Conservation (phyloP, 2,329 filamentous ascomycete genomes). For the Colletotrichum destructivum region DNA sequence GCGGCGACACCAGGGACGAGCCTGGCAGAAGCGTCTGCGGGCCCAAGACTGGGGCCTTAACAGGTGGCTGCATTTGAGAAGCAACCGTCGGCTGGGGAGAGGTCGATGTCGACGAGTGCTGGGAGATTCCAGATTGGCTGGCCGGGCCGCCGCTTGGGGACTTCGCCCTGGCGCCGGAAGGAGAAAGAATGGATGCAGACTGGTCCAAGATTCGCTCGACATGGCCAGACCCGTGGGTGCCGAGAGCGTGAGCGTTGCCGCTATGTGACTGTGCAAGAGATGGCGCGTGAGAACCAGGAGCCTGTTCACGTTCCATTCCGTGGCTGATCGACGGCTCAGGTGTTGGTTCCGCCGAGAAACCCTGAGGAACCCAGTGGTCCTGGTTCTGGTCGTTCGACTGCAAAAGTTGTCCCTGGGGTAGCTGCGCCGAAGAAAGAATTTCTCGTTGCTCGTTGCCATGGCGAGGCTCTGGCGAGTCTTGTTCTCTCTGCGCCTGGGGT, state of each 20-base stretch:
- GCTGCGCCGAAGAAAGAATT: not conserved
- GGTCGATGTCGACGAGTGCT: constrained; percentile 17
- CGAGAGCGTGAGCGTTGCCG: constrained; percentile 10
- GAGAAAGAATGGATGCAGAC: constrained; percentile 5
- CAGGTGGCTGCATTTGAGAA: constrained; percentile 13
- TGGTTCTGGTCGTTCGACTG: not conserved
- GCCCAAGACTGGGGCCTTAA: not conserved
- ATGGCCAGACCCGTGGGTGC: constrained; percentile 1
- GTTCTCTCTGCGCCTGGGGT: not conserved
- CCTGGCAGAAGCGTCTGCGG: not conserved
- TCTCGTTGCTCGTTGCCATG: not conserved
- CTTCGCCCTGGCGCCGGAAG: constrained; percentile 10
- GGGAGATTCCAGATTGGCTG: constrained; percentile 12
- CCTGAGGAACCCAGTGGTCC: not conserved
- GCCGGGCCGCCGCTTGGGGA: not conserved
- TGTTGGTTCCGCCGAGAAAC: constrained; percentile 1
- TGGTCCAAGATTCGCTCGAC: constrained; percentile 1
- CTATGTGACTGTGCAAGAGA: constrained; percentile 3
- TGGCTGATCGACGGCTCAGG: not conserved
- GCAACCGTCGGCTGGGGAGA: constrained; percentile 3
- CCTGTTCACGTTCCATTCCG: not conserved
- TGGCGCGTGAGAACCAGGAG: not conserved
- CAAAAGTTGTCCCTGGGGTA: not conserved
- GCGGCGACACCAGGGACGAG: not conserved
- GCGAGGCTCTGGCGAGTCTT: not conserved